Conservation (phyloP, 176 grass and related monocot genomes). For the Elaeis guineensis region DNA sequence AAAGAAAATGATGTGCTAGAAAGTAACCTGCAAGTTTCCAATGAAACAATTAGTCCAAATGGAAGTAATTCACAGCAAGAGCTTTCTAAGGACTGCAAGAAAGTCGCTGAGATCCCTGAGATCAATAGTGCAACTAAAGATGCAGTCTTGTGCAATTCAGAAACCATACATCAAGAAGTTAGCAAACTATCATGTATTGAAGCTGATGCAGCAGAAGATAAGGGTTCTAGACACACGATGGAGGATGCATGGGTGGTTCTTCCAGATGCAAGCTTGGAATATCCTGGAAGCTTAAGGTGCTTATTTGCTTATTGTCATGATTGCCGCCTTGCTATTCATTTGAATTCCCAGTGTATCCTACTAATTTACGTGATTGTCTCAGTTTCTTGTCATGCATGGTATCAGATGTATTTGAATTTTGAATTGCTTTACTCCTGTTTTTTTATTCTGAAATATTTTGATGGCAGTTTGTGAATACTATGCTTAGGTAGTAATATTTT, state of each 20-base stretch:
- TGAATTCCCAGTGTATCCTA: too few relatives aligned
- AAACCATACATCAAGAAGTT: slow-evolving; percentile 11
- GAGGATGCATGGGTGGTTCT: slow-evolving; percentile 83
- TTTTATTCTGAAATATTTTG: too few relatives aligned
- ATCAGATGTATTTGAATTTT: too few relatives aligned
- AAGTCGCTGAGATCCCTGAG: not conserved
- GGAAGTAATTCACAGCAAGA: not conserved
- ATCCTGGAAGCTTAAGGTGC: slow-evolving; percentile 57
- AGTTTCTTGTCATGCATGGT: too few relatives aligned
- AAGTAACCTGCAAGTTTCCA: not conserved
- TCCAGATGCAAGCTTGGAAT: slow-evolving; percentile 29
- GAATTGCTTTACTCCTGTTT: too few relatives aligned
- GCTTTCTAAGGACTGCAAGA: slow-evolving; percentile 10
- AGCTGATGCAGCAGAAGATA: slow-evolving; percentile 76
- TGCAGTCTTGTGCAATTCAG: slow-evolving; percentile 14
- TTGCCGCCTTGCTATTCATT: not conserved
- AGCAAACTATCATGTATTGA: slow-evolving; percentile 36
- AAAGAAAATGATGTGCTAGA: not conserved
- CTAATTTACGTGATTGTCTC: too few relatives aligned
- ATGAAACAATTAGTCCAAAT: slow-evolving; percentile 21
- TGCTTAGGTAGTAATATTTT: too few relatives aligned
- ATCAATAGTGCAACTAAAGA: slow-evolving; percentile 9
- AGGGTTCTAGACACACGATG: slow-evolving; percentile 80
- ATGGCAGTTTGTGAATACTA: too few relatives aligned
- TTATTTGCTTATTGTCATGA: not conserved